These are phyloP conservation scores for Ampelocalamus luodianensis DNA, from an alignment of 176 grass and related monocot species.

Conservation along the genomic window DNA sequence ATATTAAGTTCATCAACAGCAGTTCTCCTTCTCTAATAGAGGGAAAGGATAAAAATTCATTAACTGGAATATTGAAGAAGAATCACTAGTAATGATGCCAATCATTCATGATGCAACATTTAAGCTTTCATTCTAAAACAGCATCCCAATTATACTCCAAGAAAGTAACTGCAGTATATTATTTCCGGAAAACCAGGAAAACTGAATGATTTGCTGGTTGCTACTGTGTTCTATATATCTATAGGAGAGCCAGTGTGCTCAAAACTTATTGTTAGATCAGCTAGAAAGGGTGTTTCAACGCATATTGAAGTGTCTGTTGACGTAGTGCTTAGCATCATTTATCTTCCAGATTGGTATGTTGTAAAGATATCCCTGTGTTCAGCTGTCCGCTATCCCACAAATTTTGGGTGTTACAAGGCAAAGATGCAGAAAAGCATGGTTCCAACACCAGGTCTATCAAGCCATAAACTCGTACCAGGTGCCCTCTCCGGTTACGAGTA, in stretches of 20 bases:
- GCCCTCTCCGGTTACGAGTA: too few relatives aligned
- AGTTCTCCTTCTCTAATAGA: slow-evolving; percentile 84
- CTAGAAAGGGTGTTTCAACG: slow-evolving; percentile 2
- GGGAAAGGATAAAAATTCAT: not conserved
- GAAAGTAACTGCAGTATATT: not conserved
- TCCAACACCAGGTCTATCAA: too few relatives aligned
- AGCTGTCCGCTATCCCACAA: not conserved
- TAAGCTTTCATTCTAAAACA: slow-evolving; percentile 19
- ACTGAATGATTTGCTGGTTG: not conserved
- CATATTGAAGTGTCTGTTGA: not conserved
- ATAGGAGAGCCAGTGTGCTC: not conserved
- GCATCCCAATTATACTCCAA: not conserved
- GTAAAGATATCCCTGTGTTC: not conserved
- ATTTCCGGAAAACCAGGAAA: not conserved
- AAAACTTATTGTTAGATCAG: not conserved
- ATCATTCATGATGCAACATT: not conserved
- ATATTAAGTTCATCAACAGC: slow-evolving; percentile 98
- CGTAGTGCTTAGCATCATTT: not conserved
- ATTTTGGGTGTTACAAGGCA: not conserved
- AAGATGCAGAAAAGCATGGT: slow-evolving; percentile 18
- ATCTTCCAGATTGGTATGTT: not conserved
- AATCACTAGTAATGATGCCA: slow-evolving; percentile 5
- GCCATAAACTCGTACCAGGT: too few relatives aligned
- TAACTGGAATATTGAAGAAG: slow-evolving; percentile 27
- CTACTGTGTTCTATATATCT: not conserved